Conservation (phyloP, 495 filamentous ascomycete species). For the Parmelia sp. region DNA sequence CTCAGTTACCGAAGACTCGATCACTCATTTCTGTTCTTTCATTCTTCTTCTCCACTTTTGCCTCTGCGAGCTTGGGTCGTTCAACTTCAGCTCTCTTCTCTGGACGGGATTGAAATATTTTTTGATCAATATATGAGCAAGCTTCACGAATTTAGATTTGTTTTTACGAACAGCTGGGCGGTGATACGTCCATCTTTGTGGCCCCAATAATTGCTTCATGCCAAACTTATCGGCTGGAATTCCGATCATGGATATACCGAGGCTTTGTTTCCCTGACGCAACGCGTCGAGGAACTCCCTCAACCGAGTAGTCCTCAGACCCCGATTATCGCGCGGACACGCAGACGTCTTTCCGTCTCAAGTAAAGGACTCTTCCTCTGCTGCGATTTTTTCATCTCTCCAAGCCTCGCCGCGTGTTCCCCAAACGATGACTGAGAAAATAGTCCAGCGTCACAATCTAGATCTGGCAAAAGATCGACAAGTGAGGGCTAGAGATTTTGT, state of each 20-base stretch:
- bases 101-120: too few species aligned
- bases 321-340: neutral
- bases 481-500: conserved; percentile 78
- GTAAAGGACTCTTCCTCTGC: conserved; percentile 20
- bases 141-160: neutral
- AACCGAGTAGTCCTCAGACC: neutral
- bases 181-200: neutral
- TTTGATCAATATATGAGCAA: too few species aligned
- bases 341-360: neutral
- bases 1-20: too few species aligned
- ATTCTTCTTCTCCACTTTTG: too few species aligned
- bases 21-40: too few species aligned
- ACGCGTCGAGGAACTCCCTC: neutral
- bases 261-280: neutral
- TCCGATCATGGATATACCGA: neutral
- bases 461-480: conserved; percentile 64
- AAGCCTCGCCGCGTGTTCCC: conserved; percentile 37
- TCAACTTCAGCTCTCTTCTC: neutral
- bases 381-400: conserved; percentile 40
- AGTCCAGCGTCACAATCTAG: conserved; percentile 69
- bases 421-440: conserved; percentile 94
- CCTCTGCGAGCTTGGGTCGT: too few species aligned
- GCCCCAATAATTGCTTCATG: neutral
- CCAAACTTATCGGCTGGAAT: neutral
- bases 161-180: neutral